These are phyloP conservation scores for Setaria viridis DNA, from an alignment of 202 grass and related monocot species.

Conservation along the genomic window DNA sequence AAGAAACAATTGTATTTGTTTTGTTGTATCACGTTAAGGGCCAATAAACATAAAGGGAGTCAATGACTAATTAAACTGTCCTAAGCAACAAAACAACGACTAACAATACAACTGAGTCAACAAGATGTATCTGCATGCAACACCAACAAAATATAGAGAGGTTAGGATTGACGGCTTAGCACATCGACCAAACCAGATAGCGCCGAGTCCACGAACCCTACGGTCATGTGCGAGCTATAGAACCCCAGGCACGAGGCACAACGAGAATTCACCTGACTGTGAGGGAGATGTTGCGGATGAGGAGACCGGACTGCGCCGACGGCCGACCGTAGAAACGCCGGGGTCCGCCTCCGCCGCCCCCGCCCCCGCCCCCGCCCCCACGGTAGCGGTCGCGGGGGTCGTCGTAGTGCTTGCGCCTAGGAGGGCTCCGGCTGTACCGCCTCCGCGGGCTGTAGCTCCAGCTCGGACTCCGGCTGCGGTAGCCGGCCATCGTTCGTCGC, in stretches of 20 bases:
- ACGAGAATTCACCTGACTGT: slow-evolving; percentile 57
- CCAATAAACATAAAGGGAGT: not conserved
- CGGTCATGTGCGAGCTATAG: not conserved
- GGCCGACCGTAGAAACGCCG: slow-evolving; percentile 51
- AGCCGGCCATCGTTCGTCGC: slow-evolving; percentile 47
- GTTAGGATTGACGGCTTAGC: not conserved
- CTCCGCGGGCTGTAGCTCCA: slow-evolving; percentile 61
- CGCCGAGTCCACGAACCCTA: slow-evolving; percentile 4
- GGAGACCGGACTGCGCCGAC: slow-evolving; percentile 57
- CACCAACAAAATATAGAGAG: not conserved
- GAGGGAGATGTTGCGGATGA: slow-evolving; percentile 79
- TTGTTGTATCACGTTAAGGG: not conserved
- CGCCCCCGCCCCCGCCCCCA: slow-evolving; percentile 11
- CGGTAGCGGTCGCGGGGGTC: slow-evolving; percentile 59
- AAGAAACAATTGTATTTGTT: not conserved
- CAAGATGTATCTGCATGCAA: not conserved
- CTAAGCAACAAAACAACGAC: not conserved
- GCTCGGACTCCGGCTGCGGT: slow-evolving; percentile 51
- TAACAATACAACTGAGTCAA: not conserved
- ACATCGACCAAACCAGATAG: not conserved
- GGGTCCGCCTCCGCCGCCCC: slow-evolving; percentile 30
- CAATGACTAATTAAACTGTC: not conserved
- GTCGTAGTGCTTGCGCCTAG: slow-evolving; percentile 62
- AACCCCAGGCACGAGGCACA: not conserved
- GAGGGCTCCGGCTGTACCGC: slow-evolving; percentile 65